Evolutionary conservation across 2,329 filamentous ascomycete genomes (phyloP), one percentile per base, ranked within the genome.

Genomic region (Pestalotiopsis sp.): DNA sequence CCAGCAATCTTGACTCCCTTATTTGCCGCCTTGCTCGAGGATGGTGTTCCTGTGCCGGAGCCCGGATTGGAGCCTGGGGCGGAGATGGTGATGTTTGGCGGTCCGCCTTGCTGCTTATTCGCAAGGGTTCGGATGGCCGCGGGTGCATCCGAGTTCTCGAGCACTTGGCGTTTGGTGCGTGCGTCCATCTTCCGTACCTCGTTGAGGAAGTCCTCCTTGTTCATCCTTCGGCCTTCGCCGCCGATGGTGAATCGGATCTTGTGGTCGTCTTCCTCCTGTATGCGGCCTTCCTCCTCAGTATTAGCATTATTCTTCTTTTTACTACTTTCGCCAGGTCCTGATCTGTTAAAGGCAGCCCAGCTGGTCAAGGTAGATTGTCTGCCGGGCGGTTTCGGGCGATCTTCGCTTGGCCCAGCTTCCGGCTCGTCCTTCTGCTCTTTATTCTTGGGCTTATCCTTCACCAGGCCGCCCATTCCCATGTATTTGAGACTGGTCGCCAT

Each of bases 221-320:
- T 94, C 88, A 96, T 91, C 62, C 93, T 88, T 70, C 86, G 85
- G 5, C 92, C 92, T n/a, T 90, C 88, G 41, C 90, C 89, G 59
- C 87, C 89, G 71, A 95, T 92, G 1, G 91, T 94, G 79, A 95
- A 95, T 14, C 93, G 88, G 67, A 95, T 90, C 67, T 89, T 85
- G 14, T 88, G 86, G 72, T 95, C 92, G 68, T 95, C 92, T 45
- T 60, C 64, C 56, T 41, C 64, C 25, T 64, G n/a, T 2, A 87
- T 85, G 1, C 86, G 86, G n/a, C 86, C 82, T 3, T 82, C 76
- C 13, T 82, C 80, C 5, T 80, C 77, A 5, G 71, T 67, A 9
- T 23, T 61, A 17, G 67, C 59, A 3, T 76, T 80, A 12, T 78
- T 77, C 66, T 77, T 83, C 80, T 83, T 87, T 72, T 79, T 82